A percentile compares a stretch with the other conserved stretches of the same genome.
Conservation (phyloP, 2,329 filamentous ascomycete species). For the Penicillium sp. region DNA sequence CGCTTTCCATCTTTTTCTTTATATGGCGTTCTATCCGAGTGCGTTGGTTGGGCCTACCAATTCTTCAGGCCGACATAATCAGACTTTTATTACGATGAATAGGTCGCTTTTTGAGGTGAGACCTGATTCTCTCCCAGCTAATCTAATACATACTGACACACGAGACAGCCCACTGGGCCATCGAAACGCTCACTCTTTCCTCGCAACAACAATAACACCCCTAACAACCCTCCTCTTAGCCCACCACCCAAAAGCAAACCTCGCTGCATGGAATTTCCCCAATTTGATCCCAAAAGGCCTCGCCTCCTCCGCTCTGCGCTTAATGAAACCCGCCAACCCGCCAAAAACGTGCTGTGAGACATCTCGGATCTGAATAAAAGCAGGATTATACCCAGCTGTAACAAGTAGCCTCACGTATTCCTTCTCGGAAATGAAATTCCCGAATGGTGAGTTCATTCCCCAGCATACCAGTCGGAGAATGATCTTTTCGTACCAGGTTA, state of each 20-base stretch:
- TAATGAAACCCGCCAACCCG: constrained; percentile 49
- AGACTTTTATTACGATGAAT: background rate
- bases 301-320: constrained; percentile 35
- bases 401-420: constrained; percentile 49
- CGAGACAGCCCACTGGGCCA: too few relatives aligned
- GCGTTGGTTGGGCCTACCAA: background rate
- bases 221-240: constrained; percentile 37
- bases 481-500: constrained; percentile 28
- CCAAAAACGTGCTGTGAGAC: constrained; percentile 55
- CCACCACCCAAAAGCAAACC: constrained; percentile 45
- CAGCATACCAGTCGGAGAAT: constrained; percentile 46
- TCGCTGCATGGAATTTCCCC: constrained; percentile 36
- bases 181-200: background rate
- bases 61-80: too few relatives aligned
- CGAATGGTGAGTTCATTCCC: constrained; percentile 50
- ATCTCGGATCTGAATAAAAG: constrained; percentile 48
- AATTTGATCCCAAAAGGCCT: constrained; percentile 37
- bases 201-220: constrained; percentile 44
- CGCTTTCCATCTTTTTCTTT: too few relatives aligned
- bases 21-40: background rate
- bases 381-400: constrained; percentile 48
- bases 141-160: background rate
- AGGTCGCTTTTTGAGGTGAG: background rate
- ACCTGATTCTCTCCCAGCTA: background rate
- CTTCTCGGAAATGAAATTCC: constrained; percentile 49